Evolutionary conservation across 2,329 filamentous ascomycete species (phyloP).

Genomic region (Pezizomycotina sp.): DNA sequence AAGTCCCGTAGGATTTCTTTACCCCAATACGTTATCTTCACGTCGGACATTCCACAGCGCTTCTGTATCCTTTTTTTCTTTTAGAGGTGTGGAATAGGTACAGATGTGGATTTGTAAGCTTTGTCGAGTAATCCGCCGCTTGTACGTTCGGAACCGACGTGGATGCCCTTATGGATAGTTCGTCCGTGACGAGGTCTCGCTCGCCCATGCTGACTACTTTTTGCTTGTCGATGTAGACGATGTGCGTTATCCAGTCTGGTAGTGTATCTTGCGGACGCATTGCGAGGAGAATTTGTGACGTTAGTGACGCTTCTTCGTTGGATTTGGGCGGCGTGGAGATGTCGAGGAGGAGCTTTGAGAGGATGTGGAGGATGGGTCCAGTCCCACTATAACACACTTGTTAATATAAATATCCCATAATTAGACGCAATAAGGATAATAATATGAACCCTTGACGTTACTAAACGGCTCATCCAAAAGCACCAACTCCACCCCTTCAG

Average conservation of each 20-base stretch:
- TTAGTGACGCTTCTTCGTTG: constrained; percentile 4
- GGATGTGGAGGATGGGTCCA: constrained; percentile 62
- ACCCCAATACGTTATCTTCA: constrained; percentile 52
- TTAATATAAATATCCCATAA: constrained; percentile 6
- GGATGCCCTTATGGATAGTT: constrained; percentile 27
- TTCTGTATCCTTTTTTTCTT: constrained; percentile 36
- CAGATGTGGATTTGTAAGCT: constrained; percentile 13
- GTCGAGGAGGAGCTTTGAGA: constrained; percentile 44
- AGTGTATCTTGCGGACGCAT: constrained; percentile 72
- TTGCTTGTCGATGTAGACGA: constrained; percentile 55
- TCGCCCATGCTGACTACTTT: constrained; percentile 49
- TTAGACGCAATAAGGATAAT: constrained; percentile 6
- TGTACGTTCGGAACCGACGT: constrained; percentile 1
- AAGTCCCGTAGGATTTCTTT: constrained; percentile 58
- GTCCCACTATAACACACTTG: constrained; percentile 43
- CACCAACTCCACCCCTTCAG: constrained; percentile 62
- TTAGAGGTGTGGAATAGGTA: neutral
- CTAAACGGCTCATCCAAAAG: constrained; percentile 85
- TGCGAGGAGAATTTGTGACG: constrained; percentile 57
- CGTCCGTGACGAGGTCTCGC: constrained; percentile 44
- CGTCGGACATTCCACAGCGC: constrained; percentile 79
- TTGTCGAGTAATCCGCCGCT: constrained; percentile 21
- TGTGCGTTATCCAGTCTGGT: constrained; percentile 78
- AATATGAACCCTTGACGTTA: constrained; percentile 27
- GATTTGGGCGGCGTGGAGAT: constrained; percentile 15